Evolutionary conservation across 257 asterid species (phyloP), one percentile per base, ranked within the genome.

Genomic region (Scutellaria barbata): DNA sequence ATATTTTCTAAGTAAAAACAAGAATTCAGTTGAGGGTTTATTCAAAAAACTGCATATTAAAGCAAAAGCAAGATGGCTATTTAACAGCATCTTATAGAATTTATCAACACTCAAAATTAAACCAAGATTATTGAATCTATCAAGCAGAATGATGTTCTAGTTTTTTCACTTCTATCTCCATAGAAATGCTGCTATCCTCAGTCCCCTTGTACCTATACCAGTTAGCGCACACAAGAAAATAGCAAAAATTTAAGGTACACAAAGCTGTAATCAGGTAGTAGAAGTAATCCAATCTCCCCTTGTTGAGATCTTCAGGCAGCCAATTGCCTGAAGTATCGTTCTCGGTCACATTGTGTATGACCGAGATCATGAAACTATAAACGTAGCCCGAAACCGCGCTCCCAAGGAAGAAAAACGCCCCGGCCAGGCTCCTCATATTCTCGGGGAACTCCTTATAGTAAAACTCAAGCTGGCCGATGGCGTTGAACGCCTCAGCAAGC

Each of bases 351-450:
- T 50, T 30, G 16, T 87, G 96, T 22, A 88, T 85, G 17, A 70
- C 13, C 6, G 85, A 78, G 10, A 88, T 62, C 80, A 88, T 35
- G 56, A 81, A 76, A 17, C 92, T 78, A 5, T 79, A 83, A 14
- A 88, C 51, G 30, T 88, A 90, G 43, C 78, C 85, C 0, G 92
- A 79, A 0, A 74, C 35, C 0, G 95, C 92, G 58, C 58, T 70
- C 0, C 85, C 91, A 63, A 85, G 75, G 45, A 85, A 87, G 78
- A 63, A 69, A 48, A 88, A 79, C 0, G 96, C 80, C 40, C 91
- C 92, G 0, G 87, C 96, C 5, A 91, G 39, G 73, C 97, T 91
- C 81, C 90, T 85, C 96, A 89, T 89, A 50, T 89, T 87, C 84
- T 91, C 97, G 0, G 97, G 97, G 77, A 87, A 85, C 76, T 90